Evolutionary conservation across 768 basidiomycete genomes (phyloP), one percentile per base, ranked within the genome.

Genomic region (Termitomyces eurrhizus): DNA sequence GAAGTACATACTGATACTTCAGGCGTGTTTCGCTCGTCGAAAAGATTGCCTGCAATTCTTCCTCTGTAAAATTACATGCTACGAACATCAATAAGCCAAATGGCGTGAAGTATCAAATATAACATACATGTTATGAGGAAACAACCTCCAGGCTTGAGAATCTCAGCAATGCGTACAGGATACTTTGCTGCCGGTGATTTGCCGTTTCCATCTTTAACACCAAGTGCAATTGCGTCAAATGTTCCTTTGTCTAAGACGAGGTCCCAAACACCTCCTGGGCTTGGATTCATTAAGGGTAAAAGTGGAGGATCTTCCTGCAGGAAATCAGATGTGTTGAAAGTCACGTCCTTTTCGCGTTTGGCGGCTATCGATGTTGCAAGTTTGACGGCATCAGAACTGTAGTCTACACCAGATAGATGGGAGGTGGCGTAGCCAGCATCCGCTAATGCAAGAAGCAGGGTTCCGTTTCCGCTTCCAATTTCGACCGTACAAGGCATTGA

Each of bases 61-160:
- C 83, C 64, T 90, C 87, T 0, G 92, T 94, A 65, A 92, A 93
- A 68, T 93, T 93, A 67, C 92, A 94, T 2, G 92, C 89, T 87
- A 61, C 2, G 16, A 13, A 35, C 21, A 45, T 32, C 45, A 18
- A 32, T 44, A 24, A 50, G 46, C 39, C 7, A 24, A 29, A 54
- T 32, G 16, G 35, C n/a, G 26, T 36, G 6, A 51, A 18, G 7
- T 21, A 48, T 44, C 45, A 7, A 24, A 11, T 16, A n/a, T 33
- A 6, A 74, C 87, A 66, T 66, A 92, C 92, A 93, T 39, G 92
- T 93, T 48, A 93, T 90, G 37, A 94, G 75, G 68, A 93, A 91
- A 67, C 77, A 72, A 7, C 87, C 90, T 1, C 86, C 87, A 7
- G 85, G 81, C 67, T 82, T 85, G 29, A 94, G 76, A 57, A 90